Evolutionary conservation across 148 eudicot species (phyloP).

Genomic region (Silene uniflora): DNA sequence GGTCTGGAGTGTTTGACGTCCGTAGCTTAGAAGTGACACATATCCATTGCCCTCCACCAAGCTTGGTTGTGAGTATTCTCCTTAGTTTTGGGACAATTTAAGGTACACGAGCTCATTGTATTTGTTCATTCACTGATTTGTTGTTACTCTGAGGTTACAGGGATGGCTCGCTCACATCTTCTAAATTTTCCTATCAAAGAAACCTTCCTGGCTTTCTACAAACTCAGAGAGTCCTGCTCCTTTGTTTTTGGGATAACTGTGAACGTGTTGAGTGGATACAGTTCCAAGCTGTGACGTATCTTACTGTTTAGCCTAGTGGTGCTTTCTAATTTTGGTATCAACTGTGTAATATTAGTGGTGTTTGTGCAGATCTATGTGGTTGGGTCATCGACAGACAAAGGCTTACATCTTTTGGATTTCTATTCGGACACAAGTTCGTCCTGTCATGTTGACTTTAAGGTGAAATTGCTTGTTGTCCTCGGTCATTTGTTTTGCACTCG

Average conservation of each 20-base stretch:
- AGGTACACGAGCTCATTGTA: not conserved
- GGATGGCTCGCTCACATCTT: conserved; percentile 38
- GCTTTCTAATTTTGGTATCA: too few relatives aligned
- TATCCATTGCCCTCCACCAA: conserved; percentile 98
- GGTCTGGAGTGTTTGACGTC: conserved; percentile 85
- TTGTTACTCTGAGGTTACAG: conserved; percentile 27
- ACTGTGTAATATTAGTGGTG: too few relatives aligned
- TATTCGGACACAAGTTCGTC: conserved; percentile 62
- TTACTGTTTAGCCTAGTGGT: too few relatives aligned
- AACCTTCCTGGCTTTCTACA: conserved; percentile 72
- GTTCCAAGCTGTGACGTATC: too few relatives aligned
- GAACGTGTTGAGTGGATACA: too few relatives aligned
- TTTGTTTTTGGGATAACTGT: not conserved
- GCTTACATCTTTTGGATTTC: conserved; percentile 82
- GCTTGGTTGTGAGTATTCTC: conserved; percentile 79
- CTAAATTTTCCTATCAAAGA: conserved; percentile 43
- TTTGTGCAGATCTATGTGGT: too few relatives aligned
- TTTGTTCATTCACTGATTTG: not conserved
- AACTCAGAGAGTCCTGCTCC: conserved; percentile 48
- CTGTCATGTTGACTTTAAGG: conserved; percentile 79
- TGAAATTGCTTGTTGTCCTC: conserved; percentile 30
- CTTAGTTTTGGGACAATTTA: not conserved
- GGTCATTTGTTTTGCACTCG: not conserved
- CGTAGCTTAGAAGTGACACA: conserved; percentile 67
- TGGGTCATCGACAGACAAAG: too few relatives aligned